Evolutionary conservation across 768 basidiomycete genomes (phyloP), one percentile per base, ranked within the genome.

Genomic region (Russula abietina): DNA sequence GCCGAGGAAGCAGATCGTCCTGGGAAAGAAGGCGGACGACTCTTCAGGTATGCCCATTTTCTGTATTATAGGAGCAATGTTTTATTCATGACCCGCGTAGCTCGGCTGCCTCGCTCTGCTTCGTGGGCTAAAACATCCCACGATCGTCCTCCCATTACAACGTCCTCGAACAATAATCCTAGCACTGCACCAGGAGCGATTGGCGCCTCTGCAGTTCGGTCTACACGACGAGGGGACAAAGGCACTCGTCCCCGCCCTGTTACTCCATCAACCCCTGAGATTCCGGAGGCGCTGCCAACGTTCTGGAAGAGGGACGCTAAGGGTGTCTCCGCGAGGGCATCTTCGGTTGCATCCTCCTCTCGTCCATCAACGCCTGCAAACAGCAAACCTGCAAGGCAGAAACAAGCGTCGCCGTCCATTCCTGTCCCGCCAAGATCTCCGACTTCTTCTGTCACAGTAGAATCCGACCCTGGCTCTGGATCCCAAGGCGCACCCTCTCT

Each of bases 51-150:
- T 24, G 65, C 33, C 19, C 10, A 16, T 63, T 26, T 45, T 55
- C n/a, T 36, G 30, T 24, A 33, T 17, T 12, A 43, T 46, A 10
- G 19, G 30, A 46, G 26, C 26, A 33, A 12, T 70, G 50, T 55
- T 60, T 62, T 33, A 56, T 65, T 33, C 55, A 38, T 28, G 26
- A 41, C 33, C 39, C 60, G 69, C 72, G 19, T 26, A 71, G 70
- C 76, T 69, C 83, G 81, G 50, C 75, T 93, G 50, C 92, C 92
- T 59, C 86, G 77, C 14, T 75, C 76, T 14, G 79, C 79, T 6
- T 75, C 77, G 32, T 80, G 79, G 79, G 79, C 76, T 0, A 74
- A 74, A 72, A 55, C 69, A 69, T 53, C 62, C 62, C 41, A 62
- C 61, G 46, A 66, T 58, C 48, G 65, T 11, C 4, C 45, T 30